Conservation (phyloP, 139 green algal genomes). For the Microglena sp. region DNA sequence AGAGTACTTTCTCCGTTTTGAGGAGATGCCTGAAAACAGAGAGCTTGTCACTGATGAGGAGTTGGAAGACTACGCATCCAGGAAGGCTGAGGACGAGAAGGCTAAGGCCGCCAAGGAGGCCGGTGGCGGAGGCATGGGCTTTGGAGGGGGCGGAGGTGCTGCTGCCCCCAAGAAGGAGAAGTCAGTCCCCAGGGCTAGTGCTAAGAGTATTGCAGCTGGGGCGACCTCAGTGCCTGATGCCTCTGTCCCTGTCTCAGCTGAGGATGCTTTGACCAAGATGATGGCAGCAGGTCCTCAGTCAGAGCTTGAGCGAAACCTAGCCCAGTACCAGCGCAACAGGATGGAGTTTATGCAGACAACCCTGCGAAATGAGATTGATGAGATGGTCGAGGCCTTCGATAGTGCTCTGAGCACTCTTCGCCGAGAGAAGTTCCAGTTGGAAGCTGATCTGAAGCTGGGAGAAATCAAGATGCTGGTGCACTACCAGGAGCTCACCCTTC, state of each 20-base stretch:
- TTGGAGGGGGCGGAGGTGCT: background rate
- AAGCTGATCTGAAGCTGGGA: constrained; percentile 46
- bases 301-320: constrained; percentile 22
- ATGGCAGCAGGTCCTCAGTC: constrained; percentile 23
- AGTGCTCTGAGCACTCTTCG: constrained; percentile 34
- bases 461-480: background rate
- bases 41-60: constrained; percentile 25
- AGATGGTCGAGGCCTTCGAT: constrained; percentile 47
- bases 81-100: constrained; percentile 25
- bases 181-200: background rate
- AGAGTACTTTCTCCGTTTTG: background rate
- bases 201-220: background rate
- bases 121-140: background rate
- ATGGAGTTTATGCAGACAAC: constrained; percentile 17
- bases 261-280: constrained; percentile 28
- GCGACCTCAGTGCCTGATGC: background rate
- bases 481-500: constrained; percentile 43
- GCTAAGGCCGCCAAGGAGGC: background rate
- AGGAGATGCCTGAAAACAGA: background rate
- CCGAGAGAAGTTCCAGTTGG: constrained; percentile 43
- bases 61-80: constrained; percentile 19
- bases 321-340: background rate
- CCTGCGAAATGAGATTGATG: constrained; percentile 5
- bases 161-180: background rate
- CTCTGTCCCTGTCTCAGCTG: background rate